Evolutionary conservation across 164 flowering plant species (phyloP).

Genomic region (Stephania cephalantha): DNA sequence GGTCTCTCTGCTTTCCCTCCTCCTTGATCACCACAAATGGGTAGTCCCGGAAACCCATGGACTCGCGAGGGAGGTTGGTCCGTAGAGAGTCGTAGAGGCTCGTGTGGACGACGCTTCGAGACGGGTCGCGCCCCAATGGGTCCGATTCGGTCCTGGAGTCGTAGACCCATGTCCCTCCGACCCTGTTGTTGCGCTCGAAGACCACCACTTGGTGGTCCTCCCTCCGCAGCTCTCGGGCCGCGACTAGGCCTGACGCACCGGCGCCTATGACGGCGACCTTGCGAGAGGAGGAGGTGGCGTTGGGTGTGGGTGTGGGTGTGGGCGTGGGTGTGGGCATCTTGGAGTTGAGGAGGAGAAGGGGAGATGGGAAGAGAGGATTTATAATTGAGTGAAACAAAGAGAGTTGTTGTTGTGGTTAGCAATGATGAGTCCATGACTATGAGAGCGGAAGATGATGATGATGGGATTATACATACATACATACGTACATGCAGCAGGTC

Average conservation of each 20-base stretch:
- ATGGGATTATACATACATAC: too few relatives aligned
- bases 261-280: slow-evolving; percentile 80
- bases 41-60: slow-evolving; percentile 66
- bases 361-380: not conserved
- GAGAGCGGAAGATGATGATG: not conserved
- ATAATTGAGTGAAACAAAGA: not conserved
- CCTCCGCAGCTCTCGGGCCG: slow-evolving; percentile 63
- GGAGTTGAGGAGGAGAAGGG: not conserved
- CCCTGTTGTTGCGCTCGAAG: slow-evolving; percentile 38
- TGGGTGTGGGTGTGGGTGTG: too few relatives aligned
- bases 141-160: slow-evolving; percentile 48
- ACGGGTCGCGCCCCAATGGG: slow-evolving; percentile 50
- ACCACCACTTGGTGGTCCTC: slow-evolving; percentile 72
- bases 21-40: slow-evolving; percentile 38
- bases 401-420: not conserved
- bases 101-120: slow-evolving; percentile 42
- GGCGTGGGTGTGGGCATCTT: too few relatives aligned
- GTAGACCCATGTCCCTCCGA: slow-evolving; percentile 77
- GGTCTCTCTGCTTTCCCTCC: slow-evolving; percentile 30
- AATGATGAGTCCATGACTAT: not conserved
- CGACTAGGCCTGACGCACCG: slow-evolving; percentile 68
- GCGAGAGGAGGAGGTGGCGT: slow-evolving; percentile 10
- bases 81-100: slow-evolving; percentile 73
- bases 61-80: slow-evolving; percentile 70
- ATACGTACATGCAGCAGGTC: too few relatives aligned